Evolutionary conservation across 345 rosid species (phyloP).

Genomic region (Eucalyptus decipiens): DNA sequence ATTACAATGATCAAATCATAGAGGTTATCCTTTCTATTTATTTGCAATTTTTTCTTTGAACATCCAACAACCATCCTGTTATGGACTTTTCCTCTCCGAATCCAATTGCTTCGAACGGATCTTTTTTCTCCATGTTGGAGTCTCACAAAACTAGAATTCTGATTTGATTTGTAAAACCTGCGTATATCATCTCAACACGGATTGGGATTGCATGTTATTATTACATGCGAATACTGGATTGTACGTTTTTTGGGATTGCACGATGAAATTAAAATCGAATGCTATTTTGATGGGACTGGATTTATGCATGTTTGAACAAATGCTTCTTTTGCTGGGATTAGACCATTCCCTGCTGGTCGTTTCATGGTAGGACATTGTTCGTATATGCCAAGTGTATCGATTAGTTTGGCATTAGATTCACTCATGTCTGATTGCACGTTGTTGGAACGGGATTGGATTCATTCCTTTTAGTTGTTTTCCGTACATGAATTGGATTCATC

Average conservation of each 20-base stretch:
- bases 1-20: not conserved
- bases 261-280: not conserved
- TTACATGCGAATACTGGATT: not conserved
- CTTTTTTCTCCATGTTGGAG: not conserved
- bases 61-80: not conserved
- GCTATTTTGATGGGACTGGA: not conserved
- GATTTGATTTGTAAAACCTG: not conserved
- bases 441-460: not conserved
- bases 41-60: not conserved
- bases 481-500: not conserved
- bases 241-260: not conserved
- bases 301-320: not conserved
- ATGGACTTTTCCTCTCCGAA: not conserved
- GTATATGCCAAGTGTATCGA: not conserved
- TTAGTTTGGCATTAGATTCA: not conserved
- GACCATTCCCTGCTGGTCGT: not conserved
- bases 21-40: not conserved
- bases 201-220: not conserved
- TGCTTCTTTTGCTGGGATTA: not conserved
- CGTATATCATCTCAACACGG: not conserved
- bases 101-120: not conserved
- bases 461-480: no score
- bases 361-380: not conserved
- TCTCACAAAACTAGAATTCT: not conserved
- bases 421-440: not conserved